phyloP scores from a whole-genome alignment of 495 filamentous ascomycete genomes.

The Penicillium roqueforti region DNA sequence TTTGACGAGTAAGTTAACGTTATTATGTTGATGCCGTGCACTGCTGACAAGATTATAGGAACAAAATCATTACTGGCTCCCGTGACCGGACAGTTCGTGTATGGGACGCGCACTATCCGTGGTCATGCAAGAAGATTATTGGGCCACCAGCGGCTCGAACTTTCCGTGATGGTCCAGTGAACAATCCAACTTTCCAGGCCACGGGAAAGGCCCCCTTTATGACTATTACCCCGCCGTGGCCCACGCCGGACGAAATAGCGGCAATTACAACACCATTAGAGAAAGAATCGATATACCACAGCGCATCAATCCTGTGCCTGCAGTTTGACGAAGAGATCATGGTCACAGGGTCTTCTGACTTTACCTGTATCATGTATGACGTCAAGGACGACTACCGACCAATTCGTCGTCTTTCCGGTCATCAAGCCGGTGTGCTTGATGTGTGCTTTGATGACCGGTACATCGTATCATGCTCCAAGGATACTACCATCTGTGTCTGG shows the following conservation, averaged over 20 bases:
- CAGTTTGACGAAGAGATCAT: conserved; percentile 90
- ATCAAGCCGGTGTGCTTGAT: conserved; percentile 86
- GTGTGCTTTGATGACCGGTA: conserved; percentile 85
- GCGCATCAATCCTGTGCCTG: conserved; percentile 87
- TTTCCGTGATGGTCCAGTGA: conserved; percentile 29
- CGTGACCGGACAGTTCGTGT: conserved; percentile 91
- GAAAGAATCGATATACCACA: conserved; percentile 56
- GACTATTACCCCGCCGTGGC: conserved; percentile 42
- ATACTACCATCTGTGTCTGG: conserved; percentile 89
- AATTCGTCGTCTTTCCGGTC: conserved; percentile 66
- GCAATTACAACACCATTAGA: conserved; percentile 29
- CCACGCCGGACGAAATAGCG: conserved; percentile 25
- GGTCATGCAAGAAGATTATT: conserved; percentile 76
- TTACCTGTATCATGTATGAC: conserved; percentile 87
- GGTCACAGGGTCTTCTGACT: conserved; percentile 91
- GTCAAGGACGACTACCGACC: conserved; percentile 72
- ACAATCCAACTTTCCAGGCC: conserved; percentile 37
- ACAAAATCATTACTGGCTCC: conserved; percentile 95
- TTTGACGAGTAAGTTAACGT: conserved; percentile 77
- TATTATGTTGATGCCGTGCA: background rate
- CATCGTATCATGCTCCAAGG: conserved; percentile 95
- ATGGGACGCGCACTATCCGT: conserved; percentile 83
- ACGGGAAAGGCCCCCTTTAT: conserved; percentile 42
- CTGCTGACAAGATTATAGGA: conserved; percentile 38
- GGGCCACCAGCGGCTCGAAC: conserved; percentile 43